phyloP scores from a whole-genome alignment of 108 stramenopile species.

The Chaetoceros muelleri region DNA sequence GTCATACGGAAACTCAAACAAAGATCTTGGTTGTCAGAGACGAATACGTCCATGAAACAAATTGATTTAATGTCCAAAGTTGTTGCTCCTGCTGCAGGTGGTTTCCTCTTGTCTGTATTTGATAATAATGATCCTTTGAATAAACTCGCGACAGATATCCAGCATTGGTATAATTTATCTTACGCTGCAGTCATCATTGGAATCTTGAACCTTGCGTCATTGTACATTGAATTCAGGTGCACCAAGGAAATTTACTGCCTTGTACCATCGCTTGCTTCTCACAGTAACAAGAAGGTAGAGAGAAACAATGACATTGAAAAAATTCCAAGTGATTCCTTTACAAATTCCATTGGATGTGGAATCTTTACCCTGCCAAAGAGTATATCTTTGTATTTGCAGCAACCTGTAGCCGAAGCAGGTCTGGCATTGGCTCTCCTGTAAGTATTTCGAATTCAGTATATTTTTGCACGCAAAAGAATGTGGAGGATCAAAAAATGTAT shows the following conservation, averaged over 20 bases:
- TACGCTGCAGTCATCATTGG: conserved; percentile 37
- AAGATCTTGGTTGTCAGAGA: conserved; percentile 35
- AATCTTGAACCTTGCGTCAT: conserved; percentile 24
- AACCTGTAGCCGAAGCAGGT: conserved; percentile 29
- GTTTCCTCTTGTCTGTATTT: conserved; percentile 15
- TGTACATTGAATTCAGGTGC: conserved; percentile 43
- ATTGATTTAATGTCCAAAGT: conserved; percentile 47
- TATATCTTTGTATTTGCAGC: conserved; percentile 24
- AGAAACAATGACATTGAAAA: background rate
- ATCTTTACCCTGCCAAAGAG: conserved; percentile 12
- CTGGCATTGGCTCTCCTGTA: conserved; percentile 36
- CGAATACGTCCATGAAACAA: conserved; percentile 52
- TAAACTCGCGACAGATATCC: conserved; percentile 12
- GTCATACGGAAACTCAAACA: conserved; percentile 6
- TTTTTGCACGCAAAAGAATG: background rate
- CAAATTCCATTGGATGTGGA: background rate
- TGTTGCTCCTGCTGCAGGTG: conserved; percentile 37
- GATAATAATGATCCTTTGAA: background rate
- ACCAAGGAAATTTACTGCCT: conserved; percentile 18
- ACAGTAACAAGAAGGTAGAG: background rate
- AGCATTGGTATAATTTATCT: conserved; percentile 16
- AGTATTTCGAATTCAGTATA: conserved; percentile 1
- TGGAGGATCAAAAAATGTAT: too few species aligned
- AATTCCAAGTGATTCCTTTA: background rate
- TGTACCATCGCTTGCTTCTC: conserved; percentile 13